These are phyloP conservation scores for Suillus hirtellus DNA, from an alignment of 768 basidiomycete genomes.

Conservation along the genomic window DNA sequence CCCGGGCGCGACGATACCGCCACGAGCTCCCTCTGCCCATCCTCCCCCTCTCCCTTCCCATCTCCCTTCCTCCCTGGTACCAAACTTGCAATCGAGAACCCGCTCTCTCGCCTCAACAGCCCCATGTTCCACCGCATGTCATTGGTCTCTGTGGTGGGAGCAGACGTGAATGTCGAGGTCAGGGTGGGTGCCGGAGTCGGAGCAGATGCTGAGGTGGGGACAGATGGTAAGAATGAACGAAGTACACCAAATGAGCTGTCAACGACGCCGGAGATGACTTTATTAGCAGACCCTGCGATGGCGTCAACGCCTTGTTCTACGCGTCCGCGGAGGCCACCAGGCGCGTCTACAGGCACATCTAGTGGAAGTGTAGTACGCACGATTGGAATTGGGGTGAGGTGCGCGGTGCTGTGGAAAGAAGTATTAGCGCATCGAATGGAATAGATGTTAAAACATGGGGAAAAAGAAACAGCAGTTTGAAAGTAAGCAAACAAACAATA, in stretches of 20 bases:
- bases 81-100: conserved; percentile 82
- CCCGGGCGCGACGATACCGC: conserved; percentile 53
- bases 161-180: conserved; percentile 14
- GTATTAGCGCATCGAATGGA: neutral
- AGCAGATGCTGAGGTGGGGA: conserved; percentile 21
- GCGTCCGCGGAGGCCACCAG: conserved; percentile 64
- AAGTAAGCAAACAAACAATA: conserved; percentile 13
- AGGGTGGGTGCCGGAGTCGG: conserved; percentile 28
- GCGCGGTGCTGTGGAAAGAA: conserved; percentile 56
- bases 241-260: conserved; percentile 90
- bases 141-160: conserved; percentile 1
- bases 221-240: conserved; percentile 67
- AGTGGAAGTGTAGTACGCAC: conserved; percentile 45
- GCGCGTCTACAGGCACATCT: conserved; percentile 49
- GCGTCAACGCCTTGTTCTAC: conserved; percentile 81
- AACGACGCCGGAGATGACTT: conserved; percentile 79
- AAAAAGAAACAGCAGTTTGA: neutral
- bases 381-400: conserved; percentile 80
- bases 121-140: conserved; percentile 55
- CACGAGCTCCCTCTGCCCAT: conserved; percentile 52
- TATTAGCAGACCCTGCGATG: conserved; percentile 79
- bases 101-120: conserved; percentile 69
- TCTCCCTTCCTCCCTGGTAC: conserved; percentile 44
- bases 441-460: neutral
- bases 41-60: conserved; percentile 26